These are phyloP conservation scores for Geotrichum citri-aurantii DNA, from an alignment of 1,139 yeast species.

Conservation along the genomic window DNA sequence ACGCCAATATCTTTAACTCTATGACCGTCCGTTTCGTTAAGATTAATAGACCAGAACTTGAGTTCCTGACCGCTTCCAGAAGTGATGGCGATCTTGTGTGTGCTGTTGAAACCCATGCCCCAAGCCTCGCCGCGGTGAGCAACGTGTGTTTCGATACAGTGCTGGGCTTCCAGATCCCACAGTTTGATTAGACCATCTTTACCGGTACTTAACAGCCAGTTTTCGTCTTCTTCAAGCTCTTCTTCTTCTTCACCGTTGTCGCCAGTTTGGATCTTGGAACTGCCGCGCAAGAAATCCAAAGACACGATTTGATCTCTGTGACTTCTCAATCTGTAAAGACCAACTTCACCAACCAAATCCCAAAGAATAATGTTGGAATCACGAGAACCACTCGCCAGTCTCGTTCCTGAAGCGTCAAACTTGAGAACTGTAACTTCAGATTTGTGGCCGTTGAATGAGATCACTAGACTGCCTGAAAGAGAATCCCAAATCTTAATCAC, in stretches of 20 bases:
- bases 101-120: constrained; percentile 49
- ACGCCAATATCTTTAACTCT: constrained; percentile 60
- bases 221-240: constrained; percentile 34
- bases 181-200: constrained; percentile 87
- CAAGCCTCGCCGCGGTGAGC: constrained; percentile 94
- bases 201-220: constrained; percentile 68
- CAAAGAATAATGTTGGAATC: constrained; percentile 83
- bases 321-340: constrained; percentile 77
- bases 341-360: constrained; percentile 93
- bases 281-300: constrained; percentile 41
- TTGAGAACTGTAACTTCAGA: constrained; percentile 60
- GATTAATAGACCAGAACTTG: constrained; percentile 71
- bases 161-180: constrained; percentile 89
- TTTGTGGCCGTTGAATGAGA: constrained; percentile 82
- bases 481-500: constrained; percentile 89
- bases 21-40: constrained; percentile 45
- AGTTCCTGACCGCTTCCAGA: constrained; percentile 77
- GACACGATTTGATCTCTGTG: constrained; percentile 90
- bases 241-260: constrained; percentile 11
- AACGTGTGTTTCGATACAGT: constrained; percentile 88
- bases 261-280: constrained; percentile 2
- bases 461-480: constrained; percentile 66
- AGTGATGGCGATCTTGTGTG: constrained; percentile 44
- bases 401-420: constrained; percentile 78
- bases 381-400: constrained; percentile 77